These are phyloP conservation scores for Aspergillus sp. DNA, from an alignment of 2,329 filamentous ascomycete genomes.

Conservation along the genomic window DNA sequence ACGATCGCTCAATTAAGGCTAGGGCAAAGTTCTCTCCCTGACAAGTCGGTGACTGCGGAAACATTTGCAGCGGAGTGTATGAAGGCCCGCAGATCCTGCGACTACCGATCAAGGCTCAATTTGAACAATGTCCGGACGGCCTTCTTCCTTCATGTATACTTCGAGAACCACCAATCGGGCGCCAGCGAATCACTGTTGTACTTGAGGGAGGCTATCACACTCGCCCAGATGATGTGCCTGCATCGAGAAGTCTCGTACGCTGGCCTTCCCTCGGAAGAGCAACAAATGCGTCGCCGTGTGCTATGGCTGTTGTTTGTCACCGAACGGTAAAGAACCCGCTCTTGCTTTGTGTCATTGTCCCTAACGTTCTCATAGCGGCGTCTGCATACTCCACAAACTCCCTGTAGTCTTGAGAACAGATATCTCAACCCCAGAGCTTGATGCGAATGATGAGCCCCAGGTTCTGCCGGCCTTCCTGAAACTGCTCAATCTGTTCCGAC, in stretches of 20 bases:
- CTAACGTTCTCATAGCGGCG: slow-evolving; percentile 38
- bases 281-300: slow-evolving; percentile 50
- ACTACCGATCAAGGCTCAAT: slow-evolving; percentile 33
- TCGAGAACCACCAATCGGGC: slow-evolving; percentile 52
- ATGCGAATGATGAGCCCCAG: slow-evolving; percentile 44
- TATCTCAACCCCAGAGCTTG: slow-evolving; percentile 39
- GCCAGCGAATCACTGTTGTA: slow-evolving; percentile 52
- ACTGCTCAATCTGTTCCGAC: slow-evolving; percentile 53
- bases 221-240: slow-evolving; percentile 53
- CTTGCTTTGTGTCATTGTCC: too few relatives aligned
- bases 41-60: slow-evolving; percentile 35
- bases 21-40: slow-evolving; percentile 24
- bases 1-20: slow-evolving; percentile 54
- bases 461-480: slow-evolving; percentile 54
- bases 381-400: slow-evolving; percentile 54
- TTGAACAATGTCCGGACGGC: slow-evolving; percentile 50
- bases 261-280: slow-evolving; percentile 39
- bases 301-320: slow-evolving; percentile 55
- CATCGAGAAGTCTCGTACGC: slow-evolving; percentile 49
- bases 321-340: slow-evolving; percentile 28
- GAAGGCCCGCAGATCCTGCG: slow-evolving; percentile 29
- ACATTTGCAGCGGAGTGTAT: slow-evolving; percentile 42
- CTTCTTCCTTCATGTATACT: slow-evolving; percentile 56
- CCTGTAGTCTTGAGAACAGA: slow-evolving; percentile 50
- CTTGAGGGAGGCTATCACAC: slow-evolving; percentile 54